Base-by-base conservation (phyloP, 2,329 filamentous ascomycete species). In the Monascus ruber region DNA sequence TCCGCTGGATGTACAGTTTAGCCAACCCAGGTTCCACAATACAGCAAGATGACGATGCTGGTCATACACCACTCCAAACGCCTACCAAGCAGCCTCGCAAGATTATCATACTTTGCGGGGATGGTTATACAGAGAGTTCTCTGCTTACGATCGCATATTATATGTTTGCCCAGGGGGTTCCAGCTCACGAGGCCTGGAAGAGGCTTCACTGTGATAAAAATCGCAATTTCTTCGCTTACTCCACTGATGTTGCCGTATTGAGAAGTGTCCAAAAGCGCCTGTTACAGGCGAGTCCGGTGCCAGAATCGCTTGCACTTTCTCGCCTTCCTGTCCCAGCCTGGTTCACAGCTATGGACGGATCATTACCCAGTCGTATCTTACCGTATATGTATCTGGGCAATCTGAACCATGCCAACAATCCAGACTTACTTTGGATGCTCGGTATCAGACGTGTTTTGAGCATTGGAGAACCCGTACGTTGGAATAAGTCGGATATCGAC, bases 311-410 rank as follows among this genome's bases (percentile, higher is more conserved):
- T 24, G 49, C 50, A 26, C 41, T 50, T 8, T 49, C 51, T 25
- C 47, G 50, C 8, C 29, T 58, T 39, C 53, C 59, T 46, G 51
- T 86, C 51, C 89, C 89, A 1, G 68, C 71, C 29, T 98, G 91
- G 91, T 75, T 95, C 40, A 70, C 76, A 26, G 77, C 77, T 39
- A 77, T 95, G 48, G 89, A 96, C 57, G 91, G 91, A 4, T 94
- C 86, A 24, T 73, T 96, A 24, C 91, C 91, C 1, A 94, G 85
- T 55, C 77, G 89, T 9, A 76, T 98, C 31, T 66, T 94, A 33
- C 81, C 88, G 39, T 95, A 96, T 56, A 87, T 98, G 80, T 98
- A 98, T 56, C 74, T 98, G 8, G 91, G 91, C 1, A 96, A 96
- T 52, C 71, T 96, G 10, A 79, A 77, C 0, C 91, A 98, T 57